Evolutionary conservation across 495 filamentous ascomycete genomes (phyloP).

Genomic region (Aspergillus mulundensis): DNA sequence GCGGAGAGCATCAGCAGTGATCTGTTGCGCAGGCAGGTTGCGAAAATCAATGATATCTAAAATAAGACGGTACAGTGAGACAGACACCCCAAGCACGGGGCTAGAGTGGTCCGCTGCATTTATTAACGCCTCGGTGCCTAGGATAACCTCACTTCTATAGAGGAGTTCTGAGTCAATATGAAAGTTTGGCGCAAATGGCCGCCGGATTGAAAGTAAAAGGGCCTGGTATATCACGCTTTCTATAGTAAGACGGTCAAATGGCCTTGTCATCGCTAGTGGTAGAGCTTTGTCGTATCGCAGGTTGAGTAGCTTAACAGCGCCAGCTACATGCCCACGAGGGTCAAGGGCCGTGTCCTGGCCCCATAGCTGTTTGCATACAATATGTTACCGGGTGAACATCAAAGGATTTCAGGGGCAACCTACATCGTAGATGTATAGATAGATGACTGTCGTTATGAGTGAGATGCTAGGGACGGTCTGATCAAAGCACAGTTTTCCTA

Average conservation of each 20-base stretch:
- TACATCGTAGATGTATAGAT: too few species aligned
- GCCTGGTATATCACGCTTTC: neutral
- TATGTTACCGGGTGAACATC: too few species aligned
- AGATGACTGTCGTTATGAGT: too few species aligned
- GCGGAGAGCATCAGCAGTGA: neutral
- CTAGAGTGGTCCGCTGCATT: neutral
- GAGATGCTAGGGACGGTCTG: too few species aligned
- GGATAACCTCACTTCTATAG: neutral
- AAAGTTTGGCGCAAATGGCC: neutral
- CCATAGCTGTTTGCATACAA: too few species aligned
- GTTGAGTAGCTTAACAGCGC: too few species aligned
- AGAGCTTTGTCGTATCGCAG: too few species aligned
- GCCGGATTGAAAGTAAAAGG: neutral
- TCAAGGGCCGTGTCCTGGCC: too few species aligned
- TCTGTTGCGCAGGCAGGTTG: neutral
- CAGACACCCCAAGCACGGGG: neutral
- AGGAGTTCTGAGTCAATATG: neutral
- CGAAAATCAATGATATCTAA: neutral
- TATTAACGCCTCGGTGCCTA: neutral
- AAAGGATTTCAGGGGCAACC: too few species aligned
- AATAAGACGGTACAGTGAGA: neutral
- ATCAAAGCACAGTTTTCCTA: too few species aligned
- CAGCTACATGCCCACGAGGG: too few species aligned
- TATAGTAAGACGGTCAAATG: neutral
- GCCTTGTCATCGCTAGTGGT: neutral